Conservation (phyloP, 208 protist genomes). For the Crithidia bombi region DNA sequence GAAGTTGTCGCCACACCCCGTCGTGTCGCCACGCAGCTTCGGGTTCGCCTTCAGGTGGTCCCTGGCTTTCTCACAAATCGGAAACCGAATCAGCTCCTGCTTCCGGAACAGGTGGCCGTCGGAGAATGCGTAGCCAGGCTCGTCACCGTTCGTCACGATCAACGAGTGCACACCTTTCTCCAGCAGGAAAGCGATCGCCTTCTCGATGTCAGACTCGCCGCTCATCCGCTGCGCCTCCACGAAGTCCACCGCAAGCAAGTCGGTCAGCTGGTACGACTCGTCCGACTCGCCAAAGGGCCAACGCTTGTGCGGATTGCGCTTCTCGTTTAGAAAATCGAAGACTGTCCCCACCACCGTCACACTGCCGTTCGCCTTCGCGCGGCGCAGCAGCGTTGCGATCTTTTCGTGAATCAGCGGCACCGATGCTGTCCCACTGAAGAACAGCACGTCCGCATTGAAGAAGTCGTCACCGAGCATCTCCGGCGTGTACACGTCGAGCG, state of each 20-base stretch:
- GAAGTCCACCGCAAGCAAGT: slow-evolving; percentile 36
- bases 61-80: slow-evolving; percentile 23
- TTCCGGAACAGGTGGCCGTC: slow-evolving; percentile 32
- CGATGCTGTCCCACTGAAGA: slow-evolving; percentile 40
- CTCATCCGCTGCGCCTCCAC: slow-evolving; percentile 38
- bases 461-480: slow-evolving; percentile 39
- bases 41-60: slow-evolving; percentile 37
- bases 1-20: slow-evolving; percentile 46
- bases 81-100: slow-evolving; percentile 21
- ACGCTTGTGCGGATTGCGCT: slow-evolving; percentile 26
- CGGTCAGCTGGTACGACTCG: slow-evolving; percentile 37
- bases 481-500: slow-evolving; percentile 14
- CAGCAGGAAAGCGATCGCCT: slow-evolving; percentile 27
- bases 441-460: slow-evolving; percentile 39
- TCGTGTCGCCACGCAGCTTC: slow-evolving; percentile 35
- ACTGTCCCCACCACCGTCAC: slow-evolving; percentile 39
- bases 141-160: slow-evolving; percentile 31
- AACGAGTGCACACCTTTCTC: slow-evolving; percentile 30
- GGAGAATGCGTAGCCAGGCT: slow-evolving; percentile 26
- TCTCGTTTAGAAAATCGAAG: slow-evolving; percentile 35
- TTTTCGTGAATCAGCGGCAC: slow-evolving; percentile 34
- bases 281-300: slow-evolving; percentile 42
- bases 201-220: slow-evolving; percentile 30
- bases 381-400: slow-evolving; percentile 34
- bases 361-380: slow-evolving; percentile 26